Base-by-base conservation (phyloP, 2,329 filamentous ascomycete genomes). In the Paecilomyces formosus region DNA sequence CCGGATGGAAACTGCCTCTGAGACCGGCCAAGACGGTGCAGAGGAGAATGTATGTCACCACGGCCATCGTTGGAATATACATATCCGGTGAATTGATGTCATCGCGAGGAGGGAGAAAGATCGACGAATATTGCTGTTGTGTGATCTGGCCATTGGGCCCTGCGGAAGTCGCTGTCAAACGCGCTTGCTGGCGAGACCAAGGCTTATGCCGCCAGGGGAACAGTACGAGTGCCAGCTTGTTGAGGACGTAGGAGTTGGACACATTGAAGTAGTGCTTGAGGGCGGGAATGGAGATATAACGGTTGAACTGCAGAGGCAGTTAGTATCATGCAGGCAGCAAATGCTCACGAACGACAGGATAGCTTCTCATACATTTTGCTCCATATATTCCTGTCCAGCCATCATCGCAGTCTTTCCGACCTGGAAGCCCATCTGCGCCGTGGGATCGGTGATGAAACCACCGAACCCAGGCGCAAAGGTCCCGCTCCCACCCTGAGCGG, bases 211-310 rank as follows among this genome's bases (percentile, higher is more conserved):
- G 85, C 93, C 94, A 99, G 57, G 94, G 94, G 76, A 97, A 96
- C 61, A 99, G 86, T 60, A 99, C 93, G 60, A 99, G 85, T 71
- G 88, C 86, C 60, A 99, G 83, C 78, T 99, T 99, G 78, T 88
- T 91, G 71, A 95, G 82, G 71, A 99, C 94, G 76, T 99, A 99
- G 60, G 85, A 89, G 81, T 99, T 99, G 65, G 92, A 95, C 63
- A 99, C 94, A 78, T 97, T 97, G 81, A 99, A 99, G 82, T 97
- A 99, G 78, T 97, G 94, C 77, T 99, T 99, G 52, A 99, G 83
- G 18, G 91, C 90, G 13, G 89, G 88, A 66, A 97, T 89, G 70
- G 92, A 96, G 76, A 99, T 87, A 77, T 93, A 97, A 74, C 86
- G 85, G 68, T 87, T 88, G 68, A 90, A 79, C 87, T 89, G 60